Evolutionary conservation across 169 alveolate species (phyloP).

Genomic region (Blepharisma undulans): DNA sequence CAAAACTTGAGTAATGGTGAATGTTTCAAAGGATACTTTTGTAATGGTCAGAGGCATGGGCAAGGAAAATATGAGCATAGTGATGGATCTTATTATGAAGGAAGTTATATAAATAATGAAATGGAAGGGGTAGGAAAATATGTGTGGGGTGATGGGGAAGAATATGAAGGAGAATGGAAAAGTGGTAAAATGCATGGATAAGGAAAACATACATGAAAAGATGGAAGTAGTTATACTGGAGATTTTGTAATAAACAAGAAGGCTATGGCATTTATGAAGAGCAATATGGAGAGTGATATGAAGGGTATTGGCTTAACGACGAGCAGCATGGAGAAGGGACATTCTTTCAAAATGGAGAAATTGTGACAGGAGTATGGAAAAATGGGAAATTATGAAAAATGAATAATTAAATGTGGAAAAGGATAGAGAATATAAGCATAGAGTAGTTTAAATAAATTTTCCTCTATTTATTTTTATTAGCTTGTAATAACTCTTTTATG

Average conservation of each 20-base stretch:
- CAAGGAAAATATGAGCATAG: slow-evolving; percentile 60
- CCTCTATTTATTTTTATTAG: too few species aligned
- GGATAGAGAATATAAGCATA: too few species aligned
- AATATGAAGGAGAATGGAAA: slow-evolving; percentile 45
- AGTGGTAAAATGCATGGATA: slow-evolving; percentile 50
- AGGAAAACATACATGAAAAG: slow-evolving; percentile 53
- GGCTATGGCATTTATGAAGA: slow-evolving; percentile 40
- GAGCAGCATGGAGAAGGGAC: slow-evolving; percentile 59
- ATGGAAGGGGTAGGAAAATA: background rate
- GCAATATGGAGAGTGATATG: background rate
- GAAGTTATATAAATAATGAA: slow-evolving; percentile 29
- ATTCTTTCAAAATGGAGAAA: slow-evolving; percentile 16
- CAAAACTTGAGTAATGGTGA: slow-evolving; percentile 65
- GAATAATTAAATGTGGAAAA: background rate
- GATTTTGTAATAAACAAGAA: slow-evolving; percentile 36
- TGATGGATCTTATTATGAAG: slow-evolving; percentile 59
- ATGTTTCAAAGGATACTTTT: slow-evolving; percentile 48
- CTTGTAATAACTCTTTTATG: too few species aligned
- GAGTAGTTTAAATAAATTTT: too few species aligned
- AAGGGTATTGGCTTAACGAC: slow-evolving; percentile 49
- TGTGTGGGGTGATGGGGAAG: background rate
- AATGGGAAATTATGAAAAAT: slow-evolving; percentile 47
- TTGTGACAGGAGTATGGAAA: slow-evolving; percentile 40
- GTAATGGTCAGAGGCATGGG: slow-evolving; percentile 64
- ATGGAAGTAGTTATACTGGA: slow-evolving; percentile 56